Conservation (phyloP, 805 yeast genomes). For the Pichia heedii region DNA sequence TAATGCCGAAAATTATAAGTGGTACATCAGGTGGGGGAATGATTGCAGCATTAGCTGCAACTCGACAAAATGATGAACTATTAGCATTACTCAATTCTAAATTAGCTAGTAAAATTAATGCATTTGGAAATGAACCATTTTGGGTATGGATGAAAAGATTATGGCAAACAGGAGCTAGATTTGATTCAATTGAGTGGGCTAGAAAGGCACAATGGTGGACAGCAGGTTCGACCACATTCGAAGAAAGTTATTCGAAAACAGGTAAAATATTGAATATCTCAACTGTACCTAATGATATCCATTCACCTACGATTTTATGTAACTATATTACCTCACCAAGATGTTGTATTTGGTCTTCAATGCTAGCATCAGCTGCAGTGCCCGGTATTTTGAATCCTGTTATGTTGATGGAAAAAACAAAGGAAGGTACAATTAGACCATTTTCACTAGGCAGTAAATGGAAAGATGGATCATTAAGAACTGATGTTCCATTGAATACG, state of each 20-base stretch:
- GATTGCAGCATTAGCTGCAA: slow-evolving; percentile 63
- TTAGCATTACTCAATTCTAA: slow-evolving; percentile 46
- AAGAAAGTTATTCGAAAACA: slow-evolving; percentile 58
- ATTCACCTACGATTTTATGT: slow-evolving; percentile 71
- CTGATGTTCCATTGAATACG: slow-evolving; percentile 70
- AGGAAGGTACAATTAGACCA: slow-evolving; percentile 39
- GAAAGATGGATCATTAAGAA: slow-evolving; percentile 71
- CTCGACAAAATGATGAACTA: slow-evolving; percentile 62
- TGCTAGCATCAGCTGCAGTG: slow-evolving; percentile 73
- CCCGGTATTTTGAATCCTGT: slow-evolving; percentile 79
- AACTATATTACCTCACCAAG: slow-evolving; percentile 71
- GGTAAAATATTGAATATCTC: slow-evolving; percentile 66
- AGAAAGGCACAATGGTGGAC: slow-evolving; percentile 61
- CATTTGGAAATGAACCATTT: slow-evolving; percentile 54
- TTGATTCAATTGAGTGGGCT: slow-evolving; percentile 72
- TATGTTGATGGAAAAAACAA: slow-evolving; percentile 54
- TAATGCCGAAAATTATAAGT: slow-evolving; percentile 57
- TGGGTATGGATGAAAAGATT: slow-evolving; percentile 53
- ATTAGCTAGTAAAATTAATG: slow-evolving; percentile 54
- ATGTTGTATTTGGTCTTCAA: slow-evolving; percentile 73
- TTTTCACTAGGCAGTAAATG: slow-evolving; percentile 68
- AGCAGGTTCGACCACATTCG: slow-evolving; percentile 60
- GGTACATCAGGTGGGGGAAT: slow-evolving; percentile 82
- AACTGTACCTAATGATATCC: slow-evolving; percentile 75
- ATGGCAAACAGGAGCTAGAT: slow-evolving; percentile 71